Conservation (phyloP, 768 basidiomycete species). For the Cyathus striatus region DNA sequence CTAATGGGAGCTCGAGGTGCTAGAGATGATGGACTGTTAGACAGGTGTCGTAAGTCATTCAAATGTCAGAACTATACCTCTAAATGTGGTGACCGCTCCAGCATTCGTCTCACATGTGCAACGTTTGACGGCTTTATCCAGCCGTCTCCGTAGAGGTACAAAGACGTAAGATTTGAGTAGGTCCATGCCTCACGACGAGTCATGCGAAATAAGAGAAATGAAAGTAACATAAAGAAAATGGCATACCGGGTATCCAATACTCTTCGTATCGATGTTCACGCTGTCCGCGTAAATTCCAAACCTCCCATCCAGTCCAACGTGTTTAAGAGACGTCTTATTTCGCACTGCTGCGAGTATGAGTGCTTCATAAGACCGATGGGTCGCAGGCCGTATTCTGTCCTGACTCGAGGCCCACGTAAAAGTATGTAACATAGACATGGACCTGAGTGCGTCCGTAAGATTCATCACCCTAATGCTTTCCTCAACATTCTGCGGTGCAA, state of each 20-base stretch:
- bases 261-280: conserved; percentile 19
- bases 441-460: conserved; percentile 32
- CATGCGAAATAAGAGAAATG: neutral
- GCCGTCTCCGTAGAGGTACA: conserved; percentile 20
- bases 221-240: neutral
- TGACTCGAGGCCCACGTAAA: conserved; percentile 39
- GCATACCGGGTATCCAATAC: conserved; percentile 34
- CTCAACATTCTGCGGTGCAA: conserved; percentile 14
- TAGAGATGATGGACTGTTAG: conserved; percentile 9
- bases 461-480: conserved; percentile 29
- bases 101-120: conserved; percentile 16
- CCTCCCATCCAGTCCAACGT: conserved; percentile 29
- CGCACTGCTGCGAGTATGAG: conserved; percentile 27
- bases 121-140: conserved; percentile 21
- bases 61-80: conserved; percentile 13
- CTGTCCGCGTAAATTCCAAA: conserved; percentile 33
- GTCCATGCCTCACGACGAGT: conserved; percentile 20
- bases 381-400: conserved; percentile 15
- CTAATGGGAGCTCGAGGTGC: conserved; percentile 43
- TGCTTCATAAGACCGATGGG: conserved; percentile 31
- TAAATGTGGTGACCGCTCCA: conserved; percentile 19
- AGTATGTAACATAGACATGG: conserved; percentile 34
- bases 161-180: conserved; percentile 17
- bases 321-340: conserved; percentile 21
- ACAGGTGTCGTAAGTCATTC: neutral